These are phyloP conservation scores for Xylariaceae sp. DNA, from an alignment of 2,329 filamentous ascomycete species.

Conservation along the genomic window DNA sequence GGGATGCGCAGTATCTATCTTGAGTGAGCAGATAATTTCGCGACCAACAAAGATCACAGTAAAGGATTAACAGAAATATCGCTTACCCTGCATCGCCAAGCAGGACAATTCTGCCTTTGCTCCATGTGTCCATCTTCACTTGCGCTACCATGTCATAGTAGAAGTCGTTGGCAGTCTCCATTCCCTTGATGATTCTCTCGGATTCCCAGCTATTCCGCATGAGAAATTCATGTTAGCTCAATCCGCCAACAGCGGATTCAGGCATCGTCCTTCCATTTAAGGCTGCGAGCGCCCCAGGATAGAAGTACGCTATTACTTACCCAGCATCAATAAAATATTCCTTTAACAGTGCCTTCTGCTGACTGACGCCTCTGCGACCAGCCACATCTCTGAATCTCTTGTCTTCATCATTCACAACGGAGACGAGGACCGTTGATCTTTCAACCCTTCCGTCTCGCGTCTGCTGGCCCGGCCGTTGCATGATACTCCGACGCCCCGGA, in stretches of 20 bases:
- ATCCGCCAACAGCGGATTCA: no score
- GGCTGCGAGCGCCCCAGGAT: no score
- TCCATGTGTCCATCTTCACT: slow-evolving; percentile 11
- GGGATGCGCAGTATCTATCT: background rate
- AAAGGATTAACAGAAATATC: slow-evolving; percentile 7
- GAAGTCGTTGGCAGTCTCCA: slow-evolving; percentile 10
- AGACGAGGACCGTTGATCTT: background rate
- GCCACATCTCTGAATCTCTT: background rate
- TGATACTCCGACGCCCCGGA: background rate
- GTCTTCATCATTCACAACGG: background rate
- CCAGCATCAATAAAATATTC: background rate
- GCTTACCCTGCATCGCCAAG: slow-evolving; percentile 18
- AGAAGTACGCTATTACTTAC: background rate
- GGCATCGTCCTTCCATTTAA: no score
- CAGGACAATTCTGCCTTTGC: slow-evolving; percentile 12
- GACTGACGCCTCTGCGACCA: background rate
- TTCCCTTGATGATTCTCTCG: slow-evolving; percentile 5
- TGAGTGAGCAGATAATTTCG: no score
- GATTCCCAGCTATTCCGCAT: slow-evolving; percentile 8
- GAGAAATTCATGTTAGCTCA: no score
- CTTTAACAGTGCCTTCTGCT: background rate
- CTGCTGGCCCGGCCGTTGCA: background rate
- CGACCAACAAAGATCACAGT: background rate
- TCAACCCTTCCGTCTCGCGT: background rate
- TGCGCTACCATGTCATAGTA: slow-evolving; percentile 12